Conservation (phyloP, 2,329 filamentous ascomycete species). For the Aspergillus pseudoglaucus region DNA sequence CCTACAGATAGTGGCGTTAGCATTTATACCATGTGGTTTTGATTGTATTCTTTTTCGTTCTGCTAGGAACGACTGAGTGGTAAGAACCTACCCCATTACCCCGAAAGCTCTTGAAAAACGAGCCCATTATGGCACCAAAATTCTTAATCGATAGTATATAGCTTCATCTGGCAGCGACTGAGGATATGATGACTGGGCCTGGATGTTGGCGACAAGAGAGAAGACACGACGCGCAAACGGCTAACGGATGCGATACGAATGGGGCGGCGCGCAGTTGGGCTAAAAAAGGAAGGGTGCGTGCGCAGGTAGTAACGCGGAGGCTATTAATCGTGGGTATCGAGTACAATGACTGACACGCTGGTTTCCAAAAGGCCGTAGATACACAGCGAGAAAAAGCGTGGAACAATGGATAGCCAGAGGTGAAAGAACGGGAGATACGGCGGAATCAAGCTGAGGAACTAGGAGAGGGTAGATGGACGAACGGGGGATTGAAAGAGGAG, state of each 20-base stretch:
- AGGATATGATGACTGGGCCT: conserved; percentile 1
- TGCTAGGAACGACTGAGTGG: conserved; percentile 2
- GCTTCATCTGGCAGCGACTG: conserved; percentile 22
- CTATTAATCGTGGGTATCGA: conserved; percentile 1
- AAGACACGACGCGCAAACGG: background rate
- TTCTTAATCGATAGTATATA: conserved; percentile 15
- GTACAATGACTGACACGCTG: conserved; percentile 3
- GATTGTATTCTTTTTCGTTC: background rate
- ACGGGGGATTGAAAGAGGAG: conserved; percentile 15
- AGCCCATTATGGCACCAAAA: conserved; percentile 31
- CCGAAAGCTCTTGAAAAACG: conserved; percentile 36
- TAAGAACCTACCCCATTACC: conserved; percentile 29
- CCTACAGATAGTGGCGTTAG: conserved; percentile 29
- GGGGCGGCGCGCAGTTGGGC: conserved; percentile 1
- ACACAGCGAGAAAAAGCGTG: too few species aligned
- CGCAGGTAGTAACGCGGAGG: background rate
- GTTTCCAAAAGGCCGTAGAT: too few species aligned
- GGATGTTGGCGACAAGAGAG: background rate
- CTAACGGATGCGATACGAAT: background rate
- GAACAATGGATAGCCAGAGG: too few species aligned
- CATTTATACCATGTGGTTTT: background rate
- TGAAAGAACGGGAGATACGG: too few species aligned
- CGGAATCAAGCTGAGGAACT: too few species aligned
- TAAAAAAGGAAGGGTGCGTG: conserved; percentile 1
- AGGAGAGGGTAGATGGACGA: background rate